A percentile compares a stretch with the other conserved stretches of the same genome.
Conservation (phyloP, 805 yeast species). For the Candida mattraensis region DNA sequence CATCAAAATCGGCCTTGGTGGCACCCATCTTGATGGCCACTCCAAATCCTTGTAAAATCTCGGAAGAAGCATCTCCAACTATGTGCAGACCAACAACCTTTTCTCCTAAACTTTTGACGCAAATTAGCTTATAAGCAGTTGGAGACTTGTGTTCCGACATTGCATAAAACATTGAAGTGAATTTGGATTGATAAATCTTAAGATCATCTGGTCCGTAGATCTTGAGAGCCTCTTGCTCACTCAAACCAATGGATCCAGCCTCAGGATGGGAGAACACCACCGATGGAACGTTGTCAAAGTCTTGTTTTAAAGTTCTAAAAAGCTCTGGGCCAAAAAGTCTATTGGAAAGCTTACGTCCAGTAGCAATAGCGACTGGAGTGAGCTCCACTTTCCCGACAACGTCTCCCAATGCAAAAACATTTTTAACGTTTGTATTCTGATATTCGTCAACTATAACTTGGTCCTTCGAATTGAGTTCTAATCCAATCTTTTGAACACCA, state of each 20-base stretch:
- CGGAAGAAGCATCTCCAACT: slow-evolving; percentile 88
- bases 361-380: slow-evolving; percentile 98
- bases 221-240: slow-evolving; percentile 73
- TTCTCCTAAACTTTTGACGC: slow-evolving; percentile 72
- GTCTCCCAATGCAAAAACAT: slow-evolving; percentile 88
- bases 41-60: slow-evolving; percentile 96
- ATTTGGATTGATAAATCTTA: slow-evolving; percentile 78
- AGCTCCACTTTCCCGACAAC: slow-evolving; percentile 90
- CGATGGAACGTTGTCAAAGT: slow-evolving; percentile 84
- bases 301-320: slow-evolving; percentile 75
- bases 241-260: slow-evolving; percentile 89
- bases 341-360: slow-evolving; percentile 92
- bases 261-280: slow-evolving; percentile 99
- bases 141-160: slow-evolving; percentile 82
- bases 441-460: slow-evolving; percentile 82
- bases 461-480: slow-evolving; percentile 57
- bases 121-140: slow-evolving; percentile 80
- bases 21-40: slow-evolving; percentile 99
- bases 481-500: slow-evolving; percentile 75
- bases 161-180: slow-evolving; percentile 92
- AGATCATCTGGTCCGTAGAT: slow-evolving; percentile 78
- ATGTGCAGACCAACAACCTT: slow-evolving; percentile 94
- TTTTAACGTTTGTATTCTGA: slow-evolving; percentile 73
- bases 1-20: slow-evolving; percentile 92
- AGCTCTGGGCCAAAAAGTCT: slow-evolving; percentile 82